Percentiles rank a stretch among this genome's conserved stretches.
Evolutionary conservation across 306 rosid species (phyloP).

Genomic region (Hippophae rhamnoides): DNA sequence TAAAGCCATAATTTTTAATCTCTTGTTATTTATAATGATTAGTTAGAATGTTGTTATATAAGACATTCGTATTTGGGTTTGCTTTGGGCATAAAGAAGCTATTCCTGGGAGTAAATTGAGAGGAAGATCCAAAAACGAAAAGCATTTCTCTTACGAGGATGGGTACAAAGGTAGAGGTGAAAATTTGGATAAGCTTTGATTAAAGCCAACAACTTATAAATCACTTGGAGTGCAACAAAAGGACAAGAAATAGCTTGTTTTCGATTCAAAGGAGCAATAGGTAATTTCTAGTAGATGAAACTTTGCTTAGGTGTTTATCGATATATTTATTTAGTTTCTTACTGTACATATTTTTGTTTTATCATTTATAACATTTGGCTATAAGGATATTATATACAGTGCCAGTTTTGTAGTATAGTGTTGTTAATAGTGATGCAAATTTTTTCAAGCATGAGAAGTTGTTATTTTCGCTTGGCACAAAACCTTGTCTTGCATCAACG

Average conservation of each 20-base stretch:
- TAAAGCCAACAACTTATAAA: constrained; percentile 32
- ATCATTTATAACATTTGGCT: too few relatives aligned
- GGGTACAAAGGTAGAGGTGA: constrained; percentile 22
- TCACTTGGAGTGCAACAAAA: constrained; percentile 46
- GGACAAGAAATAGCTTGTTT: constrained; percentile 41
- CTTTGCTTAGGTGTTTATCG: background rate
- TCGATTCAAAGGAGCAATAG: constrained; percentile 53
- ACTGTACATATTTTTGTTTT: too few relatives aligned
- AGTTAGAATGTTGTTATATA: background rate
- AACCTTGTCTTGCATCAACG: too few relatives aligned
- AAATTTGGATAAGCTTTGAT: constrained; percentile 19
- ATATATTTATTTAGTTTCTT: too few relatives aligned
- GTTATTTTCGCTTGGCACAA: too few relatives aligned
- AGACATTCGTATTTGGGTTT: background rate
- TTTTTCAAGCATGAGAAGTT: too few relatives aligned
- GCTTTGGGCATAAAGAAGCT: constrained; percentile 33
- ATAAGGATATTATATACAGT: too few relatives aligned
- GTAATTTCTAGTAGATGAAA: constrained; percentile 15
- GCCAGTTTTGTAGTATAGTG: too few relatives aligned
- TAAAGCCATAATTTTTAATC: constrained; percentile 1
- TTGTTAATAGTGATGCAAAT: too few relatives aligned
- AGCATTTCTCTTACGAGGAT: constrained; percentile 11
- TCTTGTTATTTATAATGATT: background rate
- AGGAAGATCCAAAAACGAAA: constrained; percentile 34
- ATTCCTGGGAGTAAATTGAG: constrained; percentile 22